Evolutionary conservation across 768 basidiomycete species (phyloP).

Genomic region (Crassisporium funariophilum): DNA sequence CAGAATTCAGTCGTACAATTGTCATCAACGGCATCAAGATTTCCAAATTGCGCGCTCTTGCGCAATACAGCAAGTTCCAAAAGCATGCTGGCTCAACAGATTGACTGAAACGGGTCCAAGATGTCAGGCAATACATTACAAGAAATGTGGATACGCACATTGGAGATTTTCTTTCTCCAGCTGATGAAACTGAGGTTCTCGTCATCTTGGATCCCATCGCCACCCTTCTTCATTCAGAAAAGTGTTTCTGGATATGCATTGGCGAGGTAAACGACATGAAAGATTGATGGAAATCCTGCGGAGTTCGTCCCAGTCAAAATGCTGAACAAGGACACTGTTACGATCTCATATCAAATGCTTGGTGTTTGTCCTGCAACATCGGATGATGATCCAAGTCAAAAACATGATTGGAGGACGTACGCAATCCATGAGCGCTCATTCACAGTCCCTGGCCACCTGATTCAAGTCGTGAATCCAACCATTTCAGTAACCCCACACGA

Average conservation of each 20-base stretch:
- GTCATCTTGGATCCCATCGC: conserved; percentile 17
- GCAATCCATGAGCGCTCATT: conserved; percentile 5
- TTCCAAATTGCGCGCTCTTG: conserved; percentile 3
- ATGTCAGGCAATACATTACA: neutral
- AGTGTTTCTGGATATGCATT: conserved; percentile 15
- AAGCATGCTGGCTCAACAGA: conserved; percentile 9
- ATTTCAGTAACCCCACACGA: conserved; percentile 7
- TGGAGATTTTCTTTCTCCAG: neutral
- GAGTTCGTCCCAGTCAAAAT: conserved; percentile 11
- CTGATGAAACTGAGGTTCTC: conserved; percentile 1
- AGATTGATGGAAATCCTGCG: conserved; percentile 9
- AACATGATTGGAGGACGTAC: conserved; percentile 20
- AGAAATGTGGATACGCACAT: neutral
- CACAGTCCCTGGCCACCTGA: conserved; percentile 14
- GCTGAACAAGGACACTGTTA: conserved; percentile 8
- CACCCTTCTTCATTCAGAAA: conserved; percentile 13
- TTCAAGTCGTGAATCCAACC: conserved; percentile 15
- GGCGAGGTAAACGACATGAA: conserved; percentile 15
- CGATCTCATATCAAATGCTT: conserved; percentile 21
- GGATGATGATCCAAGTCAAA: conserved; percentile 16
- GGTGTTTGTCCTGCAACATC: conserved; percentile 13
- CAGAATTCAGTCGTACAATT: neutral
- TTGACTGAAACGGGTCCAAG: conserved; percentile 11
- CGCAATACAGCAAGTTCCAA: neutral
- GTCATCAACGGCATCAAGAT: conserved; percentile 3